Conservation (phyloP, 1,139 yeast genomes). For the Taphrina wiesneri region DNA sequence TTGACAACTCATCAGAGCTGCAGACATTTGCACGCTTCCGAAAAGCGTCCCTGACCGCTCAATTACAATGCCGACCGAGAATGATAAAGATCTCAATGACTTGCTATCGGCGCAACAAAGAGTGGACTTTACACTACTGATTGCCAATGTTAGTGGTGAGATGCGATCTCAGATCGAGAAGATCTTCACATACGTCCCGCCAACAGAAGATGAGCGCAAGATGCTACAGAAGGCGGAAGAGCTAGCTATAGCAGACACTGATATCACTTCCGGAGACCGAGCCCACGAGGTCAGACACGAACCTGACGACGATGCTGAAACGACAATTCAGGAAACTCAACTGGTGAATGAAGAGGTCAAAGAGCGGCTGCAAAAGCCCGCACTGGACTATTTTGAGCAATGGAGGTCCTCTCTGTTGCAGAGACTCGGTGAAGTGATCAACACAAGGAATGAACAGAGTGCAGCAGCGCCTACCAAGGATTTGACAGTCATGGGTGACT, state of each 20-base stretch:
- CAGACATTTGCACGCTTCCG: too few species aligned
- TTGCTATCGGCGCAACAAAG: slow-evolving; percentile 27
- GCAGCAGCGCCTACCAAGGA: background rate
- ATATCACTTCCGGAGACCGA: slow-evolving; percentile 1
- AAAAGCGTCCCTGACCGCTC: too few species aligned
- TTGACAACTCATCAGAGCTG: too few species aligned
- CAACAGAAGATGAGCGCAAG: slow-evolving; percentile 16
- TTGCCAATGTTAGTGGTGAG: slow-evolving; percentile 20
- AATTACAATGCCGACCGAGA: slow-evolving; percentile 20
- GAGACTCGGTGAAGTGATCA: slow-evolving; percentile 32
- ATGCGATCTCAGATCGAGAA: slow-evolving; percentile 15
- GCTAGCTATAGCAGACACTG: background rate
- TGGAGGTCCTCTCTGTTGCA: slow-evolving; percentile 30
- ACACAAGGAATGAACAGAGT: background rate
- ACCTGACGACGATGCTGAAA: background rate
- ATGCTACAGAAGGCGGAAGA: slow-evolving; percentile 8
- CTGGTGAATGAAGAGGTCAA: background rate
- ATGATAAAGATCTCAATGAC: slow-evolving; percentile 27
- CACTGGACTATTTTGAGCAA: slow-evolving; percentile 15
- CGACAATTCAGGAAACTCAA: background rate
- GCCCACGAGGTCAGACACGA: background rate
- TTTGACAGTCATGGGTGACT: background rate
- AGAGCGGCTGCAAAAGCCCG: slow-evolving; percentile 19
- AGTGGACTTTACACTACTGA: slow-evolving; percentile 20
- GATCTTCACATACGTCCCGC: slow-evolving; percentile 12